Base-by-base conservation (phyloP, 441 rosid species). In the Rhodomyrtus psidioides region DNA sequence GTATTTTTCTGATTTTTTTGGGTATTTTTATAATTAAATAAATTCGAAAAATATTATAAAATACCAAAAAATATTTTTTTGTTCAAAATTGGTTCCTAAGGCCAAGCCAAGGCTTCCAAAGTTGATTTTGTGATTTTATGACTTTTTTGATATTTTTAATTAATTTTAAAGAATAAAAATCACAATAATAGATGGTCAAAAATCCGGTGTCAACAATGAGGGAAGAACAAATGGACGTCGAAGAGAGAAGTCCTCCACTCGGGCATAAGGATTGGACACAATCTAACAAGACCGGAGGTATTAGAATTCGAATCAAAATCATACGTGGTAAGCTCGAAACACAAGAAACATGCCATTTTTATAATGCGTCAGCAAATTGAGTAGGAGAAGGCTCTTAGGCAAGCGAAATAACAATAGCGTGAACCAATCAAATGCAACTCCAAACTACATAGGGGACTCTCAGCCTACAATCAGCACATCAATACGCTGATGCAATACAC, bases 221-320 rank as follows among this genome's bases (percentile, higher is more conserved):
- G 6, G 44, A 42, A 42, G 44, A 46, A 12, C 53, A 49, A 49
- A 49, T 49, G 15, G 17, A 27, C 0, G 34, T 0, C 19, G 27
- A 59, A 59, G 27, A 0, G 34, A 27, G 19, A 14, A 59, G 17
- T 12, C n/a, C 30, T 0, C 62, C 2, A 0, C 30, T 57, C 0
- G 2, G 16, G 16, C 17, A 57, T n/a, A n/a, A 5, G 7, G 30
- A 57, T 57, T 4, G 13, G 16, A 6, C 16, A n/a, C 16, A 12
- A 16, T 12, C 62, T 12, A 12, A 5, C n/a, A 57, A 57, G 62
- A 58, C 9, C 2, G 9, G 7, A 58, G 65, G 1, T n/a, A 58
- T 58, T n/a, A 13, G 6, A n/a, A n/a, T 7, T 2, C 3, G 7
- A 58, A 58, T n/a, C 19, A 6, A 59, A n/a, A 58, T 58, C 65